Evolutionary conservation across 371 early-diverging fungal species (phyloP).

Genomic region (Syncephalastrum monosporum): DNA sequence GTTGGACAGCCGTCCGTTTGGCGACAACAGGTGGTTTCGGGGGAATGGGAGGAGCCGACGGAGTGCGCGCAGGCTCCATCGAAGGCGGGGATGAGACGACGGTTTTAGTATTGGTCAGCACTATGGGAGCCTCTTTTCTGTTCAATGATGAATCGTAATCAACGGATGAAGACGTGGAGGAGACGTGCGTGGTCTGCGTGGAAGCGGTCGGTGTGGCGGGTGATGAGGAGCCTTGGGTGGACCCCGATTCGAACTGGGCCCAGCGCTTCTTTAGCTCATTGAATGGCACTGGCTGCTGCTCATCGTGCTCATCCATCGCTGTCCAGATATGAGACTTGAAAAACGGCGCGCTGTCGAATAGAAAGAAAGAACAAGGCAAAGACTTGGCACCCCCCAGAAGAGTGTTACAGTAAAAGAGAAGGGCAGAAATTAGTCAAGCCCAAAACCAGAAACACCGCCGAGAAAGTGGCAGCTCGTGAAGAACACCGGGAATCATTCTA

Average conservation of each 20-base stretch:
- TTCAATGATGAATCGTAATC: neutral
- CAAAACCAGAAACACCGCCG: too few relatives aligned
- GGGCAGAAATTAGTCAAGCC: too few relatives aligned
- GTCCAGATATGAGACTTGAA: too few relatives aligned
- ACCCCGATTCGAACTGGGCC: slow-evolving; percentile 18
- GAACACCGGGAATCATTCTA: too few relatives aligned
- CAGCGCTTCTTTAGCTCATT: slow-evolving; percentile 23
- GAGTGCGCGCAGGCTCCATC: neutral
- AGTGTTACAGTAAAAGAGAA: too few relatives aligned
- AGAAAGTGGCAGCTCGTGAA: too few relatives aligned
- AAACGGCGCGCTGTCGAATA: too few relatives aligned
- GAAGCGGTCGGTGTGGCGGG: slow-evolving; percentile 5
- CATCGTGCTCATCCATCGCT: slow-evolving; percentile 9
- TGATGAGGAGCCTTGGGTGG: slow-evolving; percentile 5
- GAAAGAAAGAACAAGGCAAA: too few relatives aligned
- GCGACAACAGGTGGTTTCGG: slow-evolving; percentile 14
- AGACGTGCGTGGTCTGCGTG: neutral
- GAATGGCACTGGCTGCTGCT: slow-evolving; percentile 20
- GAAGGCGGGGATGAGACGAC: neutral
- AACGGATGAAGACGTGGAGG: slow-evolving; percentile 2
- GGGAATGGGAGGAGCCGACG: slow-evolving; percentile 18
- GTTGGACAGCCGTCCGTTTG: too few relatives aligned
- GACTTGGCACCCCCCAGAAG: too few relatives aligned
- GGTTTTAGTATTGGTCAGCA: too few relatives aligned
- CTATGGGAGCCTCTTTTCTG: too few relatives aligned